Conservation (phyloP, 805 yeast genomes). For the Teunomyces tritomae region DNA sequence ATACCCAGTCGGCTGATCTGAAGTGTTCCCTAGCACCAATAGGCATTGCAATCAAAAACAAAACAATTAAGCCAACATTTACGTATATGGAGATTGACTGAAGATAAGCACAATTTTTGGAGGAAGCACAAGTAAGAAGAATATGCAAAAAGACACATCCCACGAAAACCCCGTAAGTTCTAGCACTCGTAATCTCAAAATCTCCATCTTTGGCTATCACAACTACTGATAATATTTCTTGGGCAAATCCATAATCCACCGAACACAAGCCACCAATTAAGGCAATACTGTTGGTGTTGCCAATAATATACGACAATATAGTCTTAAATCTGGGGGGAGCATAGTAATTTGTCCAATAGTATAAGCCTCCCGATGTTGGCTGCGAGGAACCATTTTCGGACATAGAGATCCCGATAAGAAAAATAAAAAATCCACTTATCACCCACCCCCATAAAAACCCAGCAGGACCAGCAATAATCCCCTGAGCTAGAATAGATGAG, state of each 20-base stretch:
- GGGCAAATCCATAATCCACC: conserved; percentile 67
- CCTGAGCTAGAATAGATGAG: conserved; percentile 52
- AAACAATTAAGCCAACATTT: conserved; percentile 50
- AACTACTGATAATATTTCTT: conserved; percentile 57
- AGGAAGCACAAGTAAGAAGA: conserved; percentile 52
- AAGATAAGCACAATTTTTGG: conserved; percentile 53
- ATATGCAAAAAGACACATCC: conserved; percentile 57
- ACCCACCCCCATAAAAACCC: conserved; percentile 77
- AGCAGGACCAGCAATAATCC: conserved; percentile 61
- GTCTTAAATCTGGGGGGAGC: conserved; percentile 54
- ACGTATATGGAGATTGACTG: conserved; percentile 58
- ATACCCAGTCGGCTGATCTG: conserved; percentile 49
- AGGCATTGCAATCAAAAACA: conserved; percentile 64
- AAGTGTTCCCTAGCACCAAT: conserved; percentile 46
- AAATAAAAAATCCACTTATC: conserved; percentile 53
- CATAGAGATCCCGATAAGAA: conserved; percentile 62
- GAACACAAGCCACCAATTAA: conserved; percentile 65
- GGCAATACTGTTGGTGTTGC: conserved; percentile 66
- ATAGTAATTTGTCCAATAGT: conserved; percentile 65
- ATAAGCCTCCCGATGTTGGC: conserved; percentile 76
- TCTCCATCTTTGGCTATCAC: conserved; percentile 52
- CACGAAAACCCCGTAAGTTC: conserved; percentile 62
- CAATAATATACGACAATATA: conserved; percentile 60
- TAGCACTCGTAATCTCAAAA: conserved; percentile 53
- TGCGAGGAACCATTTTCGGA: conserved; percentile 65